A percentile compares a stretch with the other conserved stretches of the same genome.
phyloP scores from a whole-genome alignment of 768 basidiomycete species.

The Hemileccinum rubropunctum region DNA sequence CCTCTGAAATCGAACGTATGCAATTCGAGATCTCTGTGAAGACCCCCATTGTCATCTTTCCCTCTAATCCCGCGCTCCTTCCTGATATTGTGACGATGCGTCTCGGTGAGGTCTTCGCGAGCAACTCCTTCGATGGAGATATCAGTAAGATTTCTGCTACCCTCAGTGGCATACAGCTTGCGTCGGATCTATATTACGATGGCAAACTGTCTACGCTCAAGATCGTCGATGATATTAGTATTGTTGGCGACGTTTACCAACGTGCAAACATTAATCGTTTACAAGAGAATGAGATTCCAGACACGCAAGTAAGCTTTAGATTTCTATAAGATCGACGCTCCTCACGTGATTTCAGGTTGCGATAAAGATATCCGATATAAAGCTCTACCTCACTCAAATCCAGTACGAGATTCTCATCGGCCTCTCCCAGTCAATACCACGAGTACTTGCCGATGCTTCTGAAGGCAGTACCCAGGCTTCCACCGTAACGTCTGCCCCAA shows the following conservation, averaged over 20 bases:
- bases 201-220: slow-evolving; percentile 58
- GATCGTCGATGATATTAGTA: slow-evolving; percentile 88
- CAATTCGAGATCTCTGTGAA: slow-evolving; percentile 88
- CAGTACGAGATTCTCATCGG: slow-evolving; percentile 75
- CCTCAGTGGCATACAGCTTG: slow-evolving; percentile 78
- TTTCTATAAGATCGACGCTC: not conserved
- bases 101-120: slow-evolving; percentile 85
- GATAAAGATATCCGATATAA: slow-evolving; percentile 79
- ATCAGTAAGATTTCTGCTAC: slow-evolving; percentile 67
- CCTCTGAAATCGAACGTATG: slow-evolving; percentile 93
- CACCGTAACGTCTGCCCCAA: slow-evolving; percentile 16
- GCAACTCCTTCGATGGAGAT: slow-evolving; percentile 62
- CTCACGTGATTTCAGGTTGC: slow-evolving; percentile 47
- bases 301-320: slow-evolving; percentile 59
- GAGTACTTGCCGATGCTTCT: slow-evolving; percentile 51
- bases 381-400: slow-evolving; percentile 75
- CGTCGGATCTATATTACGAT: slow-evolving; percentile 60
- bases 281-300: slow-evolving; percentile 59
- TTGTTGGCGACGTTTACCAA: slow-evolving; percentile 69
- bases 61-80: slow-evolving; percentile 58
- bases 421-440: slow-evolving; percentile 66
- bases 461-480: slow-evolving; percentile 38
- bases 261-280: slow-evolving; percentile 50
- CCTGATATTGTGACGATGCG: slow-evolving; percentile 73
- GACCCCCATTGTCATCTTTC: slow-evolving; percentile 90